Conservation (phyloP, 1,139 yeast genomes). For the Komagataea norvegica region DNA sequence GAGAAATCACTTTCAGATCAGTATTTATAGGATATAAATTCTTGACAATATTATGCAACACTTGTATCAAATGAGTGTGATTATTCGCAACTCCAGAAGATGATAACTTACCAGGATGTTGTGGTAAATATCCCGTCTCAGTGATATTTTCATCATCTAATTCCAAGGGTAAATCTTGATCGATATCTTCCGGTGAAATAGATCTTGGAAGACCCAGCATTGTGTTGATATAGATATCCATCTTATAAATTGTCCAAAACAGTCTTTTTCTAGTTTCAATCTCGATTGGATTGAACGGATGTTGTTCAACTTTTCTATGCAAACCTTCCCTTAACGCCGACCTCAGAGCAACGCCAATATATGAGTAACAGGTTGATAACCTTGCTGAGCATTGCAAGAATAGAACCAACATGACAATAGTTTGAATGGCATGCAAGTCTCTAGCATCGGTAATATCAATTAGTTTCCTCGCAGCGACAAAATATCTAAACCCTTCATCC, state of each 20-base stretch:
- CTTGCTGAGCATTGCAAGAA: slow-evolving; percentile 89
- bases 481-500: slow-evolving; percentile 83
- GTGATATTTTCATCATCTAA: slow-evolving; percentile 86
- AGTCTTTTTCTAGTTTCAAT: slow-evolving; percentile 79
- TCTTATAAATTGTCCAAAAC: slow-evolving; percentile 84
- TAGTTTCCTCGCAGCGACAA: slow-evolving; percentile 79
- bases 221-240: slow-evolving; percentile 89
- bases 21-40: slow-evolving; percentile 52
- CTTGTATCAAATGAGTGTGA: slow-evolving; percentile 68
- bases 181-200: slow-evolving; percentile 69
- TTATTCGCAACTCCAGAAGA: slow-evolving; percentile 82
- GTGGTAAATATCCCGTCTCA: slow-evolving; percentile 36
- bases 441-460: slow-evolving; percentile 70
- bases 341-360: slow-evolving; percentile 87
- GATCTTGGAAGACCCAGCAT: slow-evolving; percentile 85
- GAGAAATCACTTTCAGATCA: slow-evolving; percentile 31
- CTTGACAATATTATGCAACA: slow-evolving; percentile 52
- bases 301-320: slow-evolving; percentile 62
- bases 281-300: slow-evolving; percentile 74
- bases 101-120: slow-evolving; percentile 45
- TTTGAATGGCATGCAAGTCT: slow-evolving; percentile 65
- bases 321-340: slow-evolving; percentile 85
- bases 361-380: slow-evolving; percentile 84
- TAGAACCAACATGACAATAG: slow-evolving; percentile 61
- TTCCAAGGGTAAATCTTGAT: slow-evolving; percentile 82